phyloP scores from a whole-genome alignment of 768 basidiomycete species.

The Amanita muscaria region DNA sequence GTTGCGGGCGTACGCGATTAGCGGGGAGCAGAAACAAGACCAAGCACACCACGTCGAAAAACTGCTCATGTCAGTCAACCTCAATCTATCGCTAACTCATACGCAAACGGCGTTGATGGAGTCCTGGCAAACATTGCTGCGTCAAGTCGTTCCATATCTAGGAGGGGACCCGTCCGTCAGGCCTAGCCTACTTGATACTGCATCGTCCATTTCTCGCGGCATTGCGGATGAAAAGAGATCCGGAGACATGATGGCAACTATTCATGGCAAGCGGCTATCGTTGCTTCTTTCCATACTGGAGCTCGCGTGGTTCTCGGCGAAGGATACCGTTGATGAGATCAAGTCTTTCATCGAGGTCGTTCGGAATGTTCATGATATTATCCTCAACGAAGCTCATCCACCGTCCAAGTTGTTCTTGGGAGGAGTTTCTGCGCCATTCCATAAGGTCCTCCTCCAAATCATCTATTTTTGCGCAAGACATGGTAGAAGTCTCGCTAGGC shows the following conservation, averaged over 20 bases:
- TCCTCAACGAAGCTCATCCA: conserved; percentile 66
- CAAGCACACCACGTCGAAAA: conserved; percentile 43
- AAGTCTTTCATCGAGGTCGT: conserved; percentile 55
- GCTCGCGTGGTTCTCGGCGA: conserved; percentile 62
- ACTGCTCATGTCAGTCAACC: conserved; percentile 65
- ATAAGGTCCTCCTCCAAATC: conserved; percentile 71
- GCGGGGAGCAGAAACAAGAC: conserved; percentile 31
- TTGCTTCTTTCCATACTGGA: conserved; percentile 75
- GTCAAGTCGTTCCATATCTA: conserved; percentile 54
- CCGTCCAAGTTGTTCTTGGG: conserved; percentile 69
- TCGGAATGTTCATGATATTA: conserved; percentile 50
- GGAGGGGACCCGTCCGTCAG: conserved; percentile 52
- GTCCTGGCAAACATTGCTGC: conserved; percentile 69
- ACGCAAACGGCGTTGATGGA: conserved; percentile 66
- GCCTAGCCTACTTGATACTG: conserved; percentile 45
- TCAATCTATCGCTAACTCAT: conserved; percentile 81
- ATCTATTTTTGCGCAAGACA: conserved; percentile 71
- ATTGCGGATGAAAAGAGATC: conserved; percentile 60
- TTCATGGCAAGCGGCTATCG: conserved; percentile 68
- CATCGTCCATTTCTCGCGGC: conserved; percentile 53
- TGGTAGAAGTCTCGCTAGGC: conserved; percentile 39
- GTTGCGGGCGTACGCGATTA: conserved; percentile 39
- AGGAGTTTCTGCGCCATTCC: conserved; percentile 57
- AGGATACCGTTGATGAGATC: conserved; percentile 46
- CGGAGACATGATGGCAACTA: conserved; percentile 79